These are phyloP conservation scores for Colletotrichum spinosum DNA, from an alignment of 2,329 filamentous ascomycete genomes.

Conservation along the genomic window DNA sequence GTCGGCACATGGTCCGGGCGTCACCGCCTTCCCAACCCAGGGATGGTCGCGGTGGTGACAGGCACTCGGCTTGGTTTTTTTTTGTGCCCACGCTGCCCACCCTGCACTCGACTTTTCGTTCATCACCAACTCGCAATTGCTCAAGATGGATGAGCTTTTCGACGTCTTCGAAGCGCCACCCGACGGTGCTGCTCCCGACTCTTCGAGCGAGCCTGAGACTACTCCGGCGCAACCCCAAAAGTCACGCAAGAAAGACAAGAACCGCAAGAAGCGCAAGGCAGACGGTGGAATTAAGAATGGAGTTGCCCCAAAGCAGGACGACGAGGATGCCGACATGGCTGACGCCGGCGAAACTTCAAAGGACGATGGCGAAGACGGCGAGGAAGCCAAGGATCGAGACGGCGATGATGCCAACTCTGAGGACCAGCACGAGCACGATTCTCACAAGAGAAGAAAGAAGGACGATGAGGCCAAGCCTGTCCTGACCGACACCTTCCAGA, in stretches of 20 bases:
- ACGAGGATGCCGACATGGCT: slow-evolving; percentile 58
- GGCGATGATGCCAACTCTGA: slow-evolving; percentile 39
- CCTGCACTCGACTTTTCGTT: not conserved
- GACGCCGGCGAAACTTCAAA: slow-evolving; percentile 57
- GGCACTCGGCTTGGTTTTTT: slow-evolving; percentile 4
- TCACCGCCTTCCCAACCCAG: slow-evolving; percentile 23
- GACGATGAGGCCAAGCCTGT: slow-evolving; percentile 77
- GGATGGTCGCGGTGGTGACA: too few relatives aligned
- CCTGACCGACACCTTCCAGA: slow-evolving; percentile 93
- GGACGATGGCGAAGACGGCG: slow-evolving; percentile 50
- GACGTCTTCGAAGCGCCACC: slow-evolving; percentile 82
- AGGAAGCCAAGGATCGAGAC: slow-evolving; percentile 33
- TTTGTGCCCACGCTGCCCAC: slow-evolving; percentile 18
- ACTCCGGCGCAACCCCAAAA: slow-evolving; percentile 46
- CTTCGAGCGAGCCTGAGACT: slow-evolving; percentile 57
- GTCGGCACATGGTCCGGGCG: not conserved
- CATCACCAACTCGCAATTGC: not conserved
- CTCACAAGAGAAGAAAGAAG: slow-evolving; percentile 71
- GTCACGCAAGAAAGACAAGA: slow-evolving; percentile 65
- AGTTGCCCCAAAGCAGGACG: slow-evolving; percentile 46
- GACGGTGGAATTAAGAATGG: slow-evolving; percentile 78
- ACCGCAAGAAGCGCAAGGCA: slow-evolving; percentile 87
- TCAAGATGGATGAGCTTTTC: slow-evolving; percentile 80
- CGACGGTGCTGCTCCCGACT: slow-evolving; percentile 49
- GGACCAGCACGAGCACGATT: slow-evolving; percentile 54